Conservation (phyloP, 208 protist species). For the Leishmania amazonensis region DNA sequence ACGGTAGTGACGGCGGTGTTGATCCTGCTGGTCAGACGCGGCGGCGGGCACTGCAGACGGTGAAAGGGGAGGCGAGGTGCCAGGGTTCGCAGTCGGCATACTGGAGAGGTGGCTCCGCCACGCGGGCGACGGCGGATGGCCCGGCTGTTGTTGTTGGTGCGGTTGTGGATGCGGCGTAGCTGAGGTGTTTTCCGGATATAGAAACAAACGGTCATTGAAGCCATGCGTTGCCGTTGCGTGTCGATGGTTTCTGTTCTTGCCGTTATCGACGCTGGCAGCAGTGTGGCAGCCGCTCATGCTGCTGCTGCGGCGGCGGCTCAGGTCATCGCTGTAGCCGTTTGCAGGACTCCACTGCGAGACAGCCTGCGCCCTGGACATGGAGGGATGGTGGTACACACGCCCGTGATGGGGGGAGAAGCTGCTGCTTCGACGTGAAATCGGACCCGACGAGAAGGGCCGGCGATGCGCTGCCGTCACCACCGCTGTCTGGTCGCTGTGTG, state of each 20-base stretch:
- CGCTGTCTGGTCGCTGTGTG: neutral
- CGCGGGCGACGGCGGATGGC: neutral
- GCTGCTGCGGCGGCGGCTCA: slow-evolving; percentile 12
- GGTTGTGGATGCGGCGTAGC: neutral
- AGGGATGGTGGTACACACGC: neutral
- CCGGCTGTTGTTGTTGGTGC: neutral
- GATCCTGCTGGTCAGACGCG: neutral
- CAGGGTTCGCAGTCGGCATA: neutral
- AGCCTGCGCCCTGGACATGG: neutral
- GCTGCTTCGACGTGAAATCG: neutral
- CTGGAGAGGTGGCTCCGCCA: slow-evolving; percentile 1
- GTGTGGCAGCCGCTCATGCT: slow-evolving; percentile 8
- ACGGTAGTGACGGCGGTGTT: slow-evolving; percentile 4
- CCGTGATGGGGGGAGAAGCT: neutral
- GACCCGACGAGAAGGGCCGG: neutral
- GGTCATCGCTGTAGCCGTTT: neutral
- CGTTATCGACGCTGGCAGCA: neutral
- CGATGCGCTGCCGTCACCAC: neutral
- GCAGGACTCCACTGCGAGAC: neutral
- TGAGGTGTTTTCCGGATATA: neutral
- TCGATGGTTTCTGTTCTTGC: neutral
- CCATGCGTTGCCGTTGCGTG: neutral
- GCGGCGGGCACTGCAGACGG: neutral
- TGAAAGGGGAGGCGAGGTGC: neutral
- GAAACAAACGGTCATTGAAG: neutral